Conservation (phyloP, 352 stramenopile species). For the Globisporangium orthogonon region DNA sequence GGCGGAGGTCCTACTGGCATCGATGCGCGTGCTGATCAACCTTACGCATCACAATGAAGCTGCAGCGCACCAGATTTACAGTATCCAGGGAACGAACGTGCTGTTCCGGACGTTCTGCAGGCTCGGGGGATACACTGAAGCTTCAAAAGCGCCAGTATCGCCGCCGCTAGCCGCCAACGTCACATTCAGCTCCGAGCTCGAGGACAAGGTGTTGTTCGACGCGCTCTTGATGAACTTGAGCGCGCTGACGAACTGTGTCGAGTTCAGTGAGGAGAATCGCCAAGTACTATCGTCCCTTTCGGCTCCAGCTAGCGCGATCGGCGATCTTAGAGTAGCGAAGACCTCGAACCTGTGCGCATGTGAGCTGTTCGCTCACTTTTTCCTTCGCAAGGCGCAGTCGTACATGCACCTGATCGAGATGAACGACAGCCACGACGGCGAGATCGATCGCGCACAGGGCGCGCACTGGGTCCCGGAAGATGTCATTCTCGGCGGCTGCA, state of each 20-base stretch:
- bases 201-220: constrained; percentile 58
- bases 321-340: constrained; percentile 5
- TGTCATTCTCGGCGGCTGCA: constrained; percentile 64
- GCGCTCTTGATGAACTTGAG: constrained; percentile 50
- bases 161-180: neutral
- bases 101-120: constrained; percentile 39
- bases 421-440: constrained; percentile 13
- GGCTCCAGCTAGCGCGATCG: neutral
- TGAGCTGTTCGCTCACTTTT: constrained; percentile 42
- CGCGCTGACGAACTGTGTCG: constrained; percentile 65
- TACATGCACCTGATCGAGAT: constrained; percentile 42
- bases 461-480: constrained; percentile 62
- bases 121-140: constrained; percentile 17
- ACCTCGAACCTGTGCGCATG: constrained; percentile 14
- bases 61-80: constrained; percentile 32
- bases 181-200: neutral
- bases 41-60: constrained; percentile 66
- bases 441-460: constrained; percentile 14
- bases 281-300: constrained; percentile 22
- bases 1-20: constrained; percentile 36
- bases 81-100: constrained; percentile 29
- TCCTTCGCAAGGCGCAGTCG: constrained; percentile 44
- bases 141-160: neutral
- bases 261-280: constrained; percentile 51
- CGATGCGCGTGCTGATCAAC: constrained; percentile 68